Percentiles rank a stretch among this genome's conserved stretches.
Evolutionary conservation across 225 moss, liverwort and hornwort species (phyloP).

Genomic region (Marchantia polymorpha): DNA sequence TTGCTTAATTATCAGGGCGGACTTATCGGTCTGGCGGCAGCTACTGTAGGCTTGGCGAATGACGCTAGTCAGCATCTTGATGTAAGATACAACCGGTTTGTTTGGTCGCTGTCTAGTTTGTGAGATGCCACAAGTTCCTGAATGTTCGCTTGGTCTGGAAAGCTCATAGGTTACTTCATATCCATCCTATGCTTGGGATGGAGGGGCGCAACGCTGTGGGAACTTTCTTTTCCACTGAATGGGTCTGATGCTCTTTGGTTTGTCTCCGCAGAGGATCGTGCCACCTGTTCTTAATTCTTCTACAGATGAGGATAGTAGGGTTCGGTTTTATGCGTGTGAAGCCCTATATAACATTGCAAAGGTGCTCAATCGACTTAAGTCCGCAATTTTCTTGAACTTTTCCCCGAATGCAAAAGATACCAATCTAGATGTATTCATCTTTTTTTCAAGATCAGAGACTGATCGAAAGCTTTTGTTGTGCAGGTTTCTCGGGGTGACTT

Average conservation of each 20-base stretch:
- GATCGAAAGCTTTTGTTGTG: slow-evolving; percentile 27
- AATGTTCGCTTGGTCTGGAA: background rate
- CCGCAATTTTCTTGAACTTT: background rate
- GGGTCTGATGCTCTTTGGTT: background rate
- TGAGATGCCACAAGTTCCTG: background rate
- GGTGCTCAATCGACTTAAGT: slow-evolving; percentile 36
- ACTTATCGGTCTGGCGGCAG: slow-evolving; percentile 91
- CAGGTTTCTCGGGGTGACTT: slow-evolving; percentile 93
- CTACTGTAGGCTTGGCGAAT: slow-evolving; percentile 83
- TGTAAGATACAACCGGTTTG: background rate
- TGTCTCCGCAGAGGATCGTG: slow-evolving; percentile 69
- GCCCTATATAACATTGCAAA: slow-evolving; percentile 98
- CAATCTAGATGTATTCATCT: too few species aligned
- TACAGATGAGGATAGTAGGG: slow-evolving; percentile 90
- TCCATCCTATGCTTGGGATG: background rate
- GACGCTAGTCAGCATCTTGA: slow-evolving; percentile 49
- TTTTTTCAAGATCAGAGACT: slow-evolving; percentile 10
- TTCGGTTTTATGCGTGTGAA: slow-evolving; percentile 93
- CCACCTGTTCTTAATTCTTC: slow-evolving; percentile 87
- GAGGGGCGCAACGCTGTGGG: background rate
- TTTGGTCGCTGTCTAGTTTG: background rate
- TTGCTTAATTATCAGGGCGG: slow-evolving; percentile 63
- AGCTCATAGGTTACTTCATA: background rate
- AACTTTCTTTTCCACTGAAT: background rate
- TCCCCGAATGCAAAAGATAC: too few species aligned